Evolutionary conservation across 768 basidiomycete species (phyloP), one percentile per base, ranked within the genome.

Genomic region (Neoboletus brunneissimus): DNA sequence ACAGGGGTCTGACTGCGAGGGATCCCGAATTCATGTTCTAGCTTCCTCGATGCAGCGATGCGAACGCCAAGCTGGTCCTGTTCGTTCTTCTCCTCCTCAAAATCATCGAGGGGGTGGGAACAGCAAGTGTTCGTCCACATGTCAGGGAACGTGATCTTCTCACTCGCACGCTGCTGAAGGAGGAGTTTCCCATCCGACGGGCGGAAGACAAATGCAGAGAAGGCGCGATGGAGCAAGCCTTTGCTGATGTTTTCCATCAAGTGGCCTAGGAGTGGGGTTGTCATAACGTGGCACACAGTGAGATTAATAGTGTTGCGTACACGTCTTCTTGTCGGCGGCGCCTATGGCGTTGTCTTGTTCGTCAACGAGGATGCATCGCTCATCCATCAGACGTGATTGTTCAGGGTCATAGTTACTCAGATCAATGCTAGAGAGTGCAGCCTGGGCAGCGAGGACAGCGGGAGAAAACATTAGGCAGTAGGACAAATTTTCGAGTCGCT

Each of bases 91-190:
- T 94, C 88, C 61, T 84, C 81, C 58, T 87, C 88, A 62, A 94
- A 91, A 74, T 98, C 97, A 64, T 91, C 87, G 48, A 99, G 79
- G 18, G 96, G 96, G 69, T 99, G 96, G 23, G 92, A 94, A 76
- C 96, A 99, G 72, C 97, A 99, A 9, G 97, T 98, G 74, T 99
- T 99, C 32, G 97, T 99, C 97, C 97, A 99, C 94, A 98, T 94
- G 65, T 91, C 82, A 6, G 97, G 97, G 77, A 99, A 99, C 8
- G 97, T 99, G 69, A 99, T 99, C 79, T 99, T 99, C 77, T 96
- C 94, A n/a, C 87, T 79, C 20, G 97, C 97, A 37, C 97, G 85
- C 72, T 94, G 93, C 71, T 99, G 97, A 44, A 99, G 81, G 27
- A 99, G 79, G 18, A 99, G 81, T 72, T 88, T 91, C 45, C 97